Percentiles rank a stretch among this genome's conserved stretches.
These are phyloP conservation scores for Acidomyces sp. DNA, from an alignment of 495 filamentous ascomycete species.

Conservation along the genomic window DNA sequence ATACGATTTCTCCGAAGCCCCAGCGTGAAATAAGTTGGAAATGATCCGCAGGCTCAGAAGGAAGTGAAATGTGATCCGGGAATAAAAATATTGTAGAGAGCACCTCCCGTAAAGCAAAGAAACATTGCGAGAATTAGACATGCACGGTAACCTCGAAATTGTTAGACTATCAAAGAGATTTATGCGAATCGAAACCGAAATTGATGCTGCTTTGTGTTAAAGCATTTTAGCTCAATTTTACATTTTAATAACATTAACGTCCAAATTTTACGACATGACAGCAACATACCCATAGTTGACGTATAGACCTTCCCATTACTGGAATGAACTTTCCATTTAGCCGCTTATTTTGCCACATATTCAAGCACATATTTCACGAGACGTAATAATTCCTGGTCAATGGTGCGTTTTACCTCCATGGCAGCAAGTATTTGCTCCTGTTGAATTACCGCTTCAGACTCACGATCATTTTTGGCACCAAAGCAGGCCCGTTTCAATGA, in stretches of 20 bases:
- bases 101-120: too few relatives aligned
- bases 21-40: too few relatives aligned
- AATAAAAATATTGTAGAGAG: too few relatives aligned
- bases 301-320: too few relatives aligned
- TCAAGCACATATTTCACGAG: constrained; percentile 1
- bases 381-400: constrained; percentile 1
- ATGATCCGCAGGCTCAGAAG: too few relatives aligned
- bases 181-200: too few relatives aligned
- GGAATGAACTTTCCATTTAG: background rate
- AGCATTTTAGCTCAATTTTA: background rate
- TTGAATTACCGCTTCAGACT: background rate
- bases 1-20: too few relatives aligned
- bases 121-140: too few relatives aligned
- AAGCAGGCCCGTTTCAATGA: constrained; percentile 5
- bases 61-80: too few relatives aligned
- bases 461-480: background rate
- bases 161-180: too few relatives aligned
- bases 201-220: background rate
- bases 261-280: background rate
- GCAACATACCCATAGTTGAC: too few relatives aligned
- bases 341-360: background rate
- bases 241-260: background rate
- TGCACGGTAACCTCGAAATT: too few relatives aligned
- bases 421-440: constrained; percentile 1
- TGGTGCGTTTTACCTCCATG: constrained; percentile 2